phyloP scores from a whole-genome alignment of 192 early-diverging fungal species.

The Backusella tuberculispora region DNA sequence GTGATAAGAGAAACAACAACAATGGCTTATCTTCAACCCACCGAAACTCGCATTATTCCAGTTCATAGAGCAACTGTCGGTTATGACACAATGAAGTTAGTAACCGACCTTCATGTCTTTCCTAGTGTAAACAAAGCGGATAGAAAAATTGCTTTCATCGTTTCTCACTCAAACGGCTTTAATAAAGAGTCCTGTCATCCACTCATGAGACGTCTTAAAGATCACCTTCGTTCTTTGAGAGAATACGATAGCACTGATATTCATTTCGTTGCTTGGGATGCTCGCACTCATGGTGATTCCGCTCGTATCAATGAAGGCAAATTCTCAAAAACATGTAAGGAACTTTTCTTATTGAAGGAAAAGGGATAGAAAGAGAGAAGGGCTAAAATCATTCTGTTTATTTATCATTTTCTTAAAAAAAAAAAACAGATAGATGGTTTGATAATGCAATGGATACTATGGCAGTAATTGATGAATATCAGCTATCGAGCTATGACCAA shows the following conservation, averaged over 20 bases:
- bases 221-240: constrained; percentile 22
- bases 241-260: constrained; percentile 23
- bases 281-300: constrained; percentile 62
- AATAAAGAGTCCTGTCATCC: constrained; percentile 63
- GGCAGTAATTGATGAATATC: constrained; percentile 46
- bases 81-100: constrained; percentile 22
- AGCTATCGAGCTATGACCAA: constrained; percentile 29
- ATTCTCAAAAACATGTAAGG: constrained; percentile 43
- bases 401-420: neutral
- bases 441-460: constrained; percentile 53
- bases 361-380: neutral
- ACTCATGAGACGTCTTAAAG: constrained; percentile 42
- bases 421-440: constrained; percentile 52
- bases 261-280: constrained; percentile 57
- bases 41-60: constrained; percentile 20
- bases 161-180: constrained; percentile 63
- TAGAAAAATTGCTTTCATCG: constrained; percentile 43
- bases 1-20: neutral
- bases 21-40: constrained; percentile 29
- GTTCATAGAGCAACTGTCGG: constrained; percentile 11
- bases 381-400: neutral
- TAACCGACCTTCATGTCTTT: constrained; percentile 29
- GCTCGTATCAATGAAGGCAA: constrained; percentile 52
- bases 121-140: neutral
- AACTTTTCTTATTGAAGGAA: neutral